Percentiles rank a stretch among this genome's conserved stretches.
Conservation (phyloP, 75 land plant genomes). For the Picea sitchensis region DNA sequence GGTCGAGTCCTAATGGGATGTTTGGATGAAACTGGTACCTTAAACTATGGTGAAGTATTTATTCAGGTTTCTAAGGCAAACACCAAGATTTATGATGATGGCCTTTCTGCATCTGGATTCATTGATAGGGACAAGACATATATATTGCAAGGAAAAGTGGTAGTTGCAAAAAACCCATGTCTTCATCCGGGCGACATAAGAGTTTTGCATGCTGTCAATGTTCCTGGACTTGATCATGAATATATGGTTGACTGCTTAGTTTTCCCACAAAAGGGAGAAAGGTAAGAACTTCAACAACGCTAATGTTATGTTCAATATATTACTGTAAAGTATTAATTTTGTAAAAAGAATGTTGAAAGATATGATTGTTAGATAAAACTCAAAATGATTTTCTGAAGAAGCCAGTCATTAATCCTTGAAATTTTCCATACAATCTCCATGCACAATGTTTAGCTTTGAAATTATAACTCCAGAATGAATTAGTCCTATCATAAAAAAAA, state of each 20-base stretch:
- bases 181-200: slow-evolving; percentile 94
- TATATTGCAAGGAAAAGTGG: slow-evolving; percentile 38
- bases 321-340: neutral
- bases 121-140: slow-evolving; percentile 3
- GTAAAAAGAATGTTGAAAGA: neutral
- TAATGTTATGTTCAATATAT: neutral
- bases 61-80: slow-evolving; percentile 56
- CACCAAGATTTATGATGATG: slow-evolving; percentile 23
- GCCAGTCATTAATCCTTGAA: neutral
- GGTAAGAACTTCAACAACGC: slow-evolving; percentile 25
- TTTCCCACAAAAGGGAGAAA: slow-evolving; percentile 83
- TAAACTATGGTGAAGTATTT: slow-evolving; percentile 83
- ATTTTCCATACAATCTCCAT: neutral
- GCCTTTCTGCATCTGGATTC: slow-evolving; percentile 25
- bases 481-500: neutral
- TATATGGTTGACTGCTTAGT: slow-evolving; percentile 76
- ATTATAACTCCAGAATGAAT: neutral
- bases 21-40: slow-evolving; percentile 70
- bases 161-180: slow-evolving; percentile 93
- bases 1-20: slow-evolving; percentile 85
- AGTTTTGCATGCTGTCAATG: slow-evolving; percentile 57
- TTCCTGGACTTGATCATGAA: slow-evolving; percentile 32
- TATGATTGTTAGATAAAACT: neutral
- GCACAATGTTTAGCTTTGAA: neutral
- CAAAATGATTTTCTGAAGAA: neutral